Evolutionary conservation across 1,284 basidiomycete species (phyloP), one percentile per base, ranked within the genome.

Genomic region (Nidula niveotomentosa): DNA sequence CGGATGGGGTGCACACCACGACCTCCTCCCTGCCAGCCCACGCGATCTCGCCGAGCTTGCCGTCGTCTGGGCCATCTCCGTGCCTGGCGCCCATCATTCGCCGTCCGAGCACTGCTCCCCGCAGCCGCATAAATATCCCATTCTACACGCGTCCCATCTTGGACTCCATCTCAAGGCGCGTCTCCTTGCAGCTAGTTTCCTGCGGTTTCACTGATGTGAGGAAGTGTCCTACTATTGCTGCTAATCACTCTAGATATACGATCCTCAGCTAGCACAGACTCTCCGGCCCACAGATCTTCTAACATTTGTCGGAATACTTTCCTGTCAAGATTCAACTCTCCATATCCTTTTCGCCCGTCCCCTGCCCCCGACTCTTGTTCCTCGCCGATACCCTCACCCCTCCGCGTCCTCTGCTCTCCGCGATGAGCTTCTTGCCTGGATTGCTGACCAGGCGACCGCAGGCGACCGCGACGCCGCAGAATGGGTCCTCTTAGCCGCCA

Each of bases 381-480:
- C 75, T 17, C 69, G 71, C 34, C 53, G 58, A 18, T 81, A 73
- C 58, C 76, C 76, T 15, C 23, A 23, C 23, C 23, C 23, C 23
- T 60, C 60, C 35, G 48, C 54, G 6, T 49, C 62, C 9, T 36
- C 63, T 34, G 36, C 53, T 10, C 53, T 80, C 6, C 76, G 86
- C 45, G 60, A 76, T 3, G 77, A 85, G 49, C 70, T 94, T 13
- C 75, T 93, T 37, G 58, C 70, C 0, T 93, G 91, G 88, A 80
- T 94, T 49, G 86, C 90, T 0, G 69, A 79, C 17, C 82, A 88
- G 58, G 82, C 78, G 6, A 72, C 93, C 1, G 86, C 77, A 1
- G 87, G 88, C 0, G 92, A 94, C 65, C 64, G 58, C 33, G 73
- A 84, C 36, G 88, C 87, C 0, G 92, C 93, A 8, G 89, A 94